Percentiles rank a stretch among this genome's conserved stretches.
Evolutionary conservation across 305 asterid species (phyloP).

Genomic region (Ilex paraguariensis): DNA sequence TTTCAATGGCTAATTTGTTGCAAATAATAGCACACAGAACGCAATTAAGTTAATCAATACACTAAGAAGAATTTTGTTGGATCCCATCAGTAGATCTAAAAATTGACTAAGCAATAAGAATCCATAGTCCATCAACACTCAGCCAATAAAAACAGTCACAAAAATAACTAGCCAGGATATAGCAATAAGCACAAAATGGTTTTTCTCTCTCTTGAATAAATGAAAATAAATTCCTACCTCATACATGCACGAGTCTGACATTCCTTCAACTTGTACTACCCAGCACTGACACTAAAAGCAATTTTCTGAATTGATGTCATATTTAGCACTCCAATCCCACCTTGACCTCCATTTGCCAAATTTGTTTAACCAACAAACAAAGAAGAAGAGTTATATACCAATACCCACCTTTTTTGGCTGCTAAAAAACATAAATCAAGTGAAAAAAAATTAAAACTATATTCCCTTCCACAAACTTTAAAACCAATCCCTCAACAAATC

Average conservation of each 20-base stretch:
- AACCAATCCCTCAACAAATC: not conserved
- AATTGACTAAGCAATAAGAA: too few species aligned
- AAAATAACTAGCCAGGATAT: not conserved
- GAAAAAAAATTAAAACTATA: slow-evolving; percentile 12
- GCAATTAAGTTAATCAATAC: too few species aligned
- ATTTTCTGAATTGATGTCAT: slow-evolving; percentile 26
- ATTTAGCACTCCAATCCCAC: slow-evolving; percentile 29
- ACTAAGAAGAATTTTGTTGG: too few species aligned
- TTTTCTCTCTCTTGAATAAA: not conserved
- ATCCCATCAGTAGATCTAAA: too few species aligned
- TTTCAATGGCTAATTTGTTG: too few species aligned
- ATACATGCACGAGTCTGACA: slow-evolving; percentile 55
- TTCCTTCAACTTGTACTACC: slow-evolving; percentile 40
- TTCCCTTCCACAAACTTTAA: slow-evolving; percentile 3
- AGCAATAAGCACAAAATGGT: too few species aligned
- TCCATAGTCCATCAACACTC: too few species aligned
- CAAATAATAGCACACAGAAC: too few species aligned
- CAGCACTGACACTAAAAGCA: slow-evolving; percentile 34
- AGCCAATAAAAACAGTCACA: not conserved
- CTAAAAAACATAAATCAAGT: slow-evolving; percentile 1
- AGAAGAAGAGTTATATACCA: slow-evolving; percentile 19
- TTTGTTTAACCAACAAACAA: slow-evolving; percentile 23
- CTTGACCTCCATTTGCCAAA: slow-evolving; percentile 33
- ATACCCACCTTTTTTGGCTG: too few species aligned
- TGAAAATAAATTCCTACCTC: slow-evolving; percentile 32